A percentile compares a stretch with the other conserved stretches of the same genome.
These are phyloP conservation scores for Dictyostelium firmibasis DNA, from an alignment of 78 protist genomes.

Conservation along the genomic window DNA sequence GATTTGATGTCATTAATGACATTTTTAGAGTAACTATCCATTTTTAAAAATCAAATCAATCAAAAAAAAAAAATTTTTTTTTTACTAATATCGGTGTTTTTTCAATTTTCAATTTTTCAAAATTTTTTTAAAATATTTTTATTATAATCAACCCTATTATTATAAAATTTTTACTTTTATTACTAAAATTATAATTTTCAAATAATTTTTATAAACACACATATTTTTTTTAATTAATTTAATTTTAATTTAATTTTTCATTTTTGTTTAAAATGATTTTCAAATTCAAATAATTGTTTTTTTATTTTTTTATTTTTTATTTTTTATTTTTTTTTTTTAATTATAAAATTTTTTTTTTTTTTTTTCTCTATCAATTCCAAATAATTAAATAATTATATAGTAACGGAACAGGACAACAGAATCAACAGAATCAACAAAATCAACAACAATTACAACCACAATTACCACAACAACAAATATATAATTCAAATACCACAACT, in stretches of 20 bases:
- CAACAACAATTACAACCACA: not conserved
- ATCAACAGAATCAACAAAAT: not conserved
- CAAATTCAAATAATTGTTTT: not conserved
- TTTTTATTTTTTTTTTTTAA: not conserved
- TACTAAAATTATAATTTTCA: not conserved
- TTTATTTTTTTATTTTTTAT: not conserved
- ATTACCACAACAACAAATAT: not conserved
- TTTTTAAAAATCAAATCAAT: not conserved
- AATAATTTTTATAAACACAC: not conserved
- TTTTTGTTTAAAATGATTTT: not conserved
- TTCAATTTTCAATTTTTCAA: too few relatives aligned
- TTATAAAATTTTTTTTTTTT: not conserved
- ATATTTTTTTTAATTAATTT: not conserved
- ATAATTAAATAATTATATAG: not conserved
- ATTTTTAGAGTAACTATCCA: constrained; percentile 70
- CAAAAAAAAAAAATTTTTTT: not conserved
- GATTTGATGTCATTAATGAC: constrained; percentile 74
- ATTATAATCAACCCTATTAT: not conserved
- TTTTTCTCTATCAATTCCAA: not conserved
- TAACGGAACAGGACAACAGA: not conserved
- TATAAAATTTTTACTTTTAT: not conserved
- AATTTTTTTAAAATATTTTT: not conserved
- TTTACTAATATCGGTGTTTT: not conserved
- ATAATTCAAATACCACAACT: not conserved
- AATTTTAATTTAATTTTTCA: not conserved